These are phyloP conservation scores for Alternaria sp. DNA, from an alignment of 2,329 filamentous ascomycete species.

Conservation along the genomic window DNA sequence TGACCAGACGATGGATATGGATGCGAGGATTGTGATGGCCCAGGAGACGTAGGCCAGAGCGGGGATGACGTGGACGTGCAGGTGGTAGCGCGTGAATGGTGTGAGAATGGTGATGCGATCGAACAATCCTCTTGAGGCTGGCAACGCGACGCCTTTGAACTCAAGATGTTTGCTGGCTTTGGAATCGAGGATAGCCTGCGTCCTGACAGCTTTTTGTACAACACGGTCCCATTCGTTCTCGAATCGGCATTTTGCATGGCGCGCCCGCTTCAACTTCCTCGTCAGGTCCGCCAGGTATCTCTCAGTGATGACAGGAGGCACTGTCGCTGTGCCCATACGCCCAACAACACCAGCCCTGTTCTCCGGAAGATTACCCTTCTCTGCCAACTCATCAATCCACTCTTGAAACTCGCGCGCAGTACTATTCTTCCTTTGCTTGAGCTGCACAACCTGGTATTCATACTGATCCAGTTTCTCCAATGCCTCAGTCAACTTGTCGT, in stretches of 20 bases:
- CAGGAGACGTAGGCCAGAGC: constrained; percentile 71
- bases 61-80: constrained; percentile 79
- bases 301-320: constrained; percentile 89
- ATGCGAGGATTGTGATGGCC: constrained; percentile 75
- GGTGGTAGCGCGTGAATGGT: constrained; percentile 81
- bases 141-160: constrained; percentile 66
- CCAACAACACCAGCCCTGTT: constrained; percentile 50
- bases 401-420: constrained; percentile 80
- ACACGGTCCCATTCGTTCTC: constrained; percentile 85
- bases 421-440: constrained; percentile 82
- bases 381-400: constrained; percentile 95
- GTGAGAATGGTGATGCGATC: constrained; percentile 67
- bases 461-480: constrained; percentile 80
- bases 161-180: constrained; percentile 81
- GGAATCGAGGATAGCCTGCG: constrained; percentile 86
- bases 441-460: constrained; percentile 80
- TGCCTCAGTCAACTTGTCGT: constrained; percentile 89
- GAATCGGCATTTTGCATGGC: constrained; percentile 84
- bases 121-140: constrained; percentile 56
- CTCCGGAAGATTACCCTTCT: constrained; percentile 76
- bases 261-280: constrained; percentile 79
- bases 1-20: constrained; percentile 88
- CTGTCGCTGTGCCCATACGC: constrained; percentile 50
- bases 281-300: constrained; percentile 92
- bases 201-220: constrained; percentile 75